phyloP scores from a whole-genome alignment of 116 monocot species.

The Zostera marina region DNA sequence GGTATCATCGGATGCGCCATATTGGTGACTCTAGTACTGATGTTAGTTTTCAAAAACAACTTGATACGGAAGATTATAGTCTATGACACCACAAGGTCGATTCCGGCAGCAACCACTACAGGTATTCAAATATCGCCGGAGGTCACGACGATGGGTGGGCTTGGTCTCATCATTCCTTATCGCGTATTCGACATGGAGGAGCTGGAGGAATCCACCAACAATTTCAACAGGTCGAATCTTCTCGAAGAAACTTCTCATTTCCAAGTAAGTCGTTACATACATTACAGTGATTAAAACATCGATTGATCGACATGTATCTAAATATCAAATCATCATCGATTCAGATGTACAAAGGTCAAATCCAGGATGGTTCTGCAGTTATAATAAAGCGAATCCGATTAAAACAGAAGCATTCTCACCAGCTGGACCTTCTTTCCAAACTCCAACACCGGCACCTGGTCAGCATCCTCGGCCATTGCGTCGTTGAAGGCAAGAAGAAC shows the following conservation, averaged over 20 bases:
- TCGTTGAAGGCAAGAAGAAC: slow-evolving; percentile 22
- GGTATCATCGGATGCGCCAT: slow-evolving; percentile 28
- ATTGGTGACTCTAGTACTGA: slow-evolving; percentile 23
- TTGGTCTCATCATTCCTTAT: slow-evolving; percentile 37
- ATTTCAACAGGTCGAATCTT: slow-evolving; percentile 47
- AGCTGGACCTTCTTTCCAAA: slow-evolving; percentile 57
- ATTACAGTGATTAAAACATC: background rate
- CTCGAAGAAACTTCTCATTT: slow-evolving; percentile 33
- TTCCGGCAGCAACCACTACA: slow-evolving; percentile 2
- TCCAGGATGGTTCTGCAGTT: slow-evolving; percentile 46
- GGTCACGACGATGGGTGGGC: slow-evolving; percentile 38
- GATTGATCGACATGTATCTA: background rate
- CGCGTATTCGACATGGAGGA: slow-evolving; percentile 58
- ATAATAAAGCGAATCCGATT: slow-evolving; percentile 34
- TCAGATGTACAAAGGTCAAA: slow-evolving; percentile 55
- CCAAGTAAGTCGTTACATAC: slow-evolving; percentile 29
- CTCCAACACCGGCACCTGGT: slow-evolving; percentile 72
- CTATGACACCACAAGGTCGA: background rate
- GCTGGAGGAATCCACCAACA: slow-evolving; percentile 68
- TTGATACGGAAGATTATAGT: slow-evolving; percentile 9
- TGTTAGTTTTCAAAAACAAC: slow-evolving; percentile 20
- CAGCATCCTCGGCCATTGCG: slow-evolving; percentile 83
- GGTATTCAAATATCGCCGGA: slow-evolving; percentile 43
- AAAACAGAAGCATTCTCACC: slow-evolving; percentile 49
- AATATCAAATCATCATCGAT: background rate